Percentiles rank a stretch among this genome's conserved stretches.
phyloP scores from a whole-genome alignment of 805 yeast genomes.

The Monosporozyma solicola region DNA sequence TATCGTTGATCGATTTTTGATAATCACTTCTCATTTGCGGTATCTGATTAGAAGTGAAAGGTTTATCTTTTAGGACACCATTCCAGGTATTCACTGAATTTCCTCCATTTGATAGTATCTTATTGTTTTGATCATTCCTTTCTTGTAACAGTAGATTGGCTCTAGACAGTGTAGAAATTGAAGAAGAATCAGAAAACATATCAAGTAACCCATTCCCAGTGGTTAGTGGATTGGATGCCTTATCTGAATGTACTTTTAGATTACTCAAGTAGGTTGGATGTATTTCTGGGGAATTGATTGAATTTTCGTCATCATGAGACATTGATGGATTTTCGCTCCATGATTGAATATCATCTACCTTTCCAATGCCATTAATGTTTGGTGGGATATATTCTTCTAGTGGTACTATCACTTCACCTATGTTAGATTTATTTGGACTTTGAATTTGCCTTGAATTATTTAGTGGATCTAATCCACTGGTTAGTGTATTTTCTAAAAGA shows the following conservation, averaged over 20 bases:
- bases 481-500: slow-evolving; percentile 6
- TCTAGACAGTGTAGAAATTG: slow-evolving; percentile 16
- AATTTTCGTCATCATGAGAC: slow-evolving; percentile 3
- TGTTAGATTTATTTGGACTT: slow-evolving; percentile 14
- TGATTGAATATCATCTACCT: slow-evolving; percentile 16
- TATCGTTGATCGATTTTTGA: slow-evolving; percentile 6
- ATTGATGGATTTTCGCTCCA: slow-evolving; percentile 1
- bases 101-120: not conserved
- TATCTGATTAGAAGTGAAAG: not conserved
- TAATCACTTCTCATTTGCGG: slow-evolving; percentile 4
- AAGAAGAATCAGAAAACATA: slow-evolving; percentile 28
- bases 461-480: not conserved
- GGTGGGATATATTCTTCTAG: slow-evolving; percentile 32
- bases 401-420: slow-evolving; percentile 34
- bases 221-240: not conserved
- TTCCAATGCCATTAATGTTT: slow-evolving; percentile 26
- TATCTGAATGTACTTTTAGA: not conserved
- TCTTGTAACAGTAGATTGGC: slow-evolving; percentile 14
- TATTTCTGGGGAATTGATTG: not conserved
- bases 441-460: not conserved
- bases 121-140: slow-evolving; percentile 4
- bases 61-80: not conserved
- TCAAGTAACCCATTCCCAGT: slow-evolving; percentile 34
- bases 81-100: not conserved
- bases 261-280: slow-evolving; percentile 1